These are phyloP conservation scores for Leishmania gerbilli DNA, from an alignment of 208 protist genomes.

Conservation along the genomic window DNA sequence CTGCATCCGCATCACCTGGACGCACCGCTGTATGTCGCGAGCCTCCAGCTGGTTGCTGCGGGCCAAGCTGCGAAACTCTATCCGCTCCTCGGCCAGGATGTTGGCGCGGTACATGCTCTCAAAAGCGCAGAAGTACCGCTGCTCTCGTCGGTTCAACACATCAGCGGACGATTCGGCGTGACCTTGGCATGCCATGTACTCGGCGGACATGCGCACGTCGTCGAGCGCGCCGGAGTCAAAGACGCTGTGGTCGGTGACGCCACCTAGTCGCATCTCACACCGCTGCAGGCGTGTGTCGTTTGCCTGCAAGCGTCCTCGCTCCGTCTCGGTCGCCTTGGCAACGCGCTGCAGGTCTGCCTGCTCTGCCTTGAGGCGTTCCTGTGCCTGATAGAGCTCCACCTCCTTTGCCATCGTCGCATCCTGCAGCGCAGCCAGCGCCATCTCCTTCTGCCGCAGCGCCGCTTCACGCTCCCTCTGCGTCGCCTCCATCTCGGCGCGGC, in stretches of 20 bases:
- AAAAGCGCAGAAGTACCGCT: conserved; percentile 33
- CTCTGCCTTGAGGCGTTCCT: conserved; percentile 28
- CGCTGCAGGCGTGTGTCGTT: conserved; percentile 25
- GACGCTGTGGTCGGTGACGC: conserved; percentile 6
- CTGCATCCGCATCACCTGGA: conserved; percentile 28
- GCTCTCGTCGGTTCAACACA: conserved; percentile 33
- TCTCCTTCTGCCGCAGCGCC: conserved; percentile 32
- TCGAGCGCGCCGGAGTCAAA: conserved; percentile 11
- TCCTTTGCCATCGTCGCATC: conserved; percentile 21
- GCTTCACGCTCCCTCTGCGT: conserved; percentile 33
- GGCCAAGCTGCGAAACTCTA: conserved; percentile 32
- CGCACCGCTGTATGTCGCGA: conserved; percentile 35
- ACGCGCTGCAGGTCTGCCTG: conserved; percentile 33
- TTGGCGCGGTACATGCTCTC: conserved; percentile 47
- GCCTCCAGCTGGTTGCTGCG: conserved; percentile 36
- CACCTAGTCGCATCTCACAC: conserved; percentile 26
- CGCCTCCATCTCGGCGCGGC: conserved; percentile 41
- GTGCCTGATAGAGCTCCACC: conserved; percentile 35
- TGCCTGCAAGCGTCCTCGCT: conserved; percentile 24
- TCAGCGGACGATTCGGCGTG: conserved; percentile 8
- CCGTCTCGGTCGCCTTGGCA: conserved; percentile 13
- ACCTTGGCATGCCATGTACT: conserved; percentile 15
- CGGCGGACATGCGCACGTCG: conserved; percentile 24
- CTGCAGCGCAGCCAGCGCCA: conserved; percentile 23
- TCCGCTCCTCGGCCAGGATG: conserved; percentile 36